These are phyloP conservation scores for Metschnikowia lochheadii DNA, from an alignment of 805 yeast species.

Conservation along the genomic window DNA sequence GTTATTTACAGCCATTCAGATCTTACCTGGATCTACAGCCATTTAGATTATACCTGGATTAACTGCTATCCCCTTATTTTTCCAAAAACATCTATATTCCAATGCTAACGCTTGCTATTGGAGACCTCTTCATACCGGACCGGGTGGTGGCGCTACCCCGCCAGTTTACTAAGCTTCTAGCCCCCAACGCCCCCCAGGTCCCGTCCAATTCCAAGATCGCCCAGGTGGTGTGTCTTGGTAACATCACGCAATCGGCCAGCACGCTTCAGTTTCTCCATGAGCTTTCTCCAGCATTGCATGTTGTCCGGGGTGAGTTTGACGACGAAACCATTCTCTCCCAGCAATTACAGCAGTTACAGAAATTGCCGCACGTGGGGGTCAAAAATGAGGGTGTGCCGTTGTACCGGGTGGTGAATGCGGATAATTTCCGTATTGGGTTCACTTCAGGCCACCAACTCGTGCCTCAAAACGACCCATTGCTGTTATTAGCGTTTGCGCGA, in stretches of 20 bases:
- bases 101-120: constrained; percentile 63
- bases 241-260: constrained; percentile 62
- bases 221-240: constrained; percentile 83
- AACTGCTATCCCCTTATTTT: too few species aligned
- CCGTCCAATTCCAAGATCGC: constrained; percentile 61
- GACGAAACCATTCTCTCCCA: constrained; percentile 36
- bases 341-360: constrained; percentile 26
- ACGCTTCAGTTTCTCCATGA: constrained; percentile 62
- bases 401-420: constrained; percentile 61
- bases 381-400: constrained; percentile 44
- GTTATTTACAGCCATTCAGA: too few species aligned
- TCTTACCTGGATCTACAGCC: too few species aligned
- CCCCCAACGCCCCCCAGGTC: constrained; percentile 50
- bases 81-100: too few species aligned
- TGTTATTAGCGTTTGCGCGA: constrained; percentile 76
- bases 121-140: constrained; percentile 88
- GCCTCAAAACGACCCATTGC: constrained; percentile 84
- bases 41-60: too few species aligned
- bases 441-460: constrained; percentile 80
- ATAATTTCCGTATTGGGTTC: constrained; percentile 74
- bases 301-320: constrained; percentile 84
- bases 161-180: constrained; percentile 69
- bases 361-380: constrained; percentile 20
- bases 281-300: constrained; percentile 66
- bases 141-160: constrained; percentile 61